These are phyloP conservation scores for Calonectria naviculata DNA, from an alignment of 2,329 filamentous ascomycete species.

Conservation along the genomic window DNA sequence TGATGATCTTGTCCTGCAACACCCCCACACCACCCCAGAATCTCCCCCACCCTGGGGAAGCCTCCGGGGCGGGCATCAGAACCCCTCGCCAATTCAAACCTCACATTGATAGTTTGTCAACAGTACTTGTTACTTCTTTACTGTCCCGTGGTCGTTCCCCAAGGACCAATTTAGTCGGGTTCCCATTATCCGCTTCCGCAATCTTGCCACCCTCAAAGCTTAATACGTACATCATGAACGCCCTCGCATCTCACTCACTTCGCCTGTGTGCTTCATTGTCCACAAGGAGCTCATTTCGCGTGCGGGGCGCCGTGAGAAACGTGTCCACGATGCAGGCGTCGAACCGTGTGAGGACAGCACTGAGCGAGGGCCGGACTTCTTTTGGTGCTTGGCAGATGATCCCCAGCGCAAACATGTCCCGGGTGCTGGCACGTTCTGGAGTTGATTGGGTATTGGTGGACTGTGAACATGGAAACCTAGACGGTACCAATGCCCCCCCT, in stretches of 20 bases:
- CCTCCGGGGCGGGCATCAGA: background rate
- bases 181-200: background rate
- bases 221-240: slow-evolving; percentile 28
- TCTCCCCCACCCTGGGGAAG: slow-evolving; percentile 15
- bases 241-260: slow-evolving; percentile 23
- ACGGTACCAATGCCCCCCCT: slow-evolving; percentile 45
- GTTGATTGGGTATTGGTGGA: slow-evolving; percentile 75
- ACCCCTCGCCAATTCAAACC: background rate
- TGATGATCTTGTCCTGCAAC: slow-evolving; percentile 28
- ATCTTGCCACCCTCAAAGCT: background rate
- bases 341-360: slow-evolving; percentile 62
- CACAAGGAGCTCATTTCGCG: slow-evolving; percentile 16
- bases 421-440: slow-evolving; percentile 68
- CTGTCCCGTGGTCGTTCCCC: background rate
- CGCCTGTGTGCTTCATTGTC: slow-evolving; percentile 29
- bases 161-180: background rate
- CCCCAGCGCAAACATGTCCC: slow-evolving; percentile 69
- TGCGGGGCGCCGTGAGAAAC: slow-evolving; percentile 18
- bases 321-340: slow-evolving; percentile 53
- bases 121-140: background rate
- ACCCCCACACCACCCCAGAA: slow-evolving; percentile 31
- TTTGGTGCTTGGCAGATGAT: slow-evolving; percentile 74
- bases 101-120: background rate
- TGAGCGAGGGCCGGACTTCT: slow-evolving; percentile 59
- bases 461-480: slow-evolving; percentile 64